These are phyloP conservation scores for Neurospora crassa DNA, from an alignment of 2,329 filamentous ascomycete species.

Conservation along the genomic window DNA sequence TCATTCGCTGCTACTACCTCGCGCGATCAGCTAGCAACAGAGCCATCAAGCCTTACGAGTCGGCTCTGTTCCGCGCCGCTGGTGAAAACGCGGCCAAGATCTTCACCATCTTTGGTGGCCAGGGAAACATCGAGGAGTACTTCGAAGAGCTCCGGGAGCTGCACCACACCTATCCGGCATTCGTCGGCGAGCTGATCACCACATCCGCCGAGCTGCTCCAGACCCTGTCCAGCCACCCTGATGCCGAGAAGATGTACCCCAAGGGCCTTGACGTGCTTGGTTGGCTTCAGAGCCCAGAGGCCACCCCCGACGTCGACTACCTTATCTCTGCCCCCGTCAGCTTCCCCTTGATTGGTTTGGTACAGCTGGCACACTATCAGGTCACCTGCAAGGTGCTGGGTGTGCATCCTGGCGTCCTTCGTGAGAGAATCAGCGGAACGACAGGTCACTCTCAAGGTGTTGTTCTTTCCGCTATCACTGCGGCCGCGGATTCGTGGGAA, in stretches of 20 bases:
- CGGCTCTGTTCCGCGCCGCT: constrained; percentile 81
- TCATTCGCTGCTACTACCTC: constrained; percentile 85
- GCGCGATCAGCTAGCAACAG: constrained; percentile 77
- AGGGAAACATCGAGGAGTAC: constrained; percentile 99
- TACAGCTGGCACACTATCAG: constrained; percentile 91
- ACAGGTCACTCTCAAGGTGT: constrained; percentile 97
- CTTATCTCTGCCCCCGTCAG: constrained; percentile 91
- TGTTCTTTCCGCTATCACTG: constrained; percentile 83
- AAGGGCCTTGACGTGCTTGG: constrained; percentile 93
- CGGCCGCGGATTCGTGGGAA: constrained; percentile 87
- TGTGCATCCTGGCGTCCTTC: constrained; percentile 77
- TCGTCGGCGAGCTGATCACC: constrained; percentile 76
- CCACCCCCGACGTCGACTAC: constrained; percentile 90
- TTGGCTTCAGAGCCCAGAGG: constrained; percentile 83
- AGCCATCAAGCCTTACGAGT: constrained; percentile 85
- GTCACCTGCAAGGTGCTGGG: constrained; percentile 90
- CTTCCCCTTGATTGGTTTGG: constrained; percentile 89
- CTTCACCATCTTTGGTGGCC: constrained; percentile 92
- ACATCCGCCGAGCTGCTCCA: constrained; percentile 82
- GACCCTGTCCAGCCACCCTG: constrained; percentile 68
- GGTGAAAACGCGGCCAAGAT: constrained; percentile 74
- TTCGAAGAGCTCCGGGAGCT: constrained; percentile 94
- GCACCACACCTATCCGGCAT: constrained; percentile 82
- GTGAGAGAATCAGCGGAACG: constrained; percentile 74
- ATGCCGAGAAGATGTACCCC: constrained; percentile 88